Base-by-base conservation (phyloP, 2,329 filamentous ascomycete species). In the Curvularia lunata region DNA sequence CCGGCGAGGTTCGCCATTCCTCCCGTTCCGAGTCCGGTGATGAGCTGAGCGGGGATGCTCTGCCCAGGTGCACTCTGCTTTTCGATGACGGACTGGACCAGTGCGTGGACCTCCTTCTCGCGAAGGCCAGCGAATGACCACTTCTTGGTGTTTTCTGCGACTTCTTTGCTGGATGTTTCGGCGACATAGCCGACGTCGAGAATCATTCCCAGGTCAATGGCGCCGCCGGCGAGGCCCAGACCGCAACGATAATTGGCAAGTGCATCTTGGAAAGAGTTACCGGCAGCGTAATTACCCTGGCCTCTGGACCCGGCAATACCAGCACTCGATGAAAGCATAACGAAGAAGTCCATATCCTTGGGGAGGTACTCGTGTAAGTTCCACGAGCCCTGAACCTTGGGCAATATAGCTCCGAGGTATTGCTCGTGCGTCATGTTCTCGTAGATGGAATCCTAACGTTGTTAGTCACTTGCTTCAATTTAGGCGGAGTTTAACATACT, bases 251-350 rank as follows among this genome's bases (percentile, higher is more conserved):
- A 27, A 27, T 27, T 27, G 6, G 57, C 57, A 23, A 59, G 47
- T 8, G 51, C 53, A 12, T 59, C 57, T 37, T 59, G 30, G 8
- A 57, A 57, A 5, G 54, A 54, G 42, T 63, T 63, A 3, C 57
- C 64, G 9, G 69, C 60, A 18, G 61, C 63, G 28, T 72, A 72
- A 43, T 69, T 68, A 25, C 56, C 51, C 50, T 70, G 67, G 3
- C 56, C 57, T 2, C 19, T 27, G 23, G 59, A 48, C 1, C 69
- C 69, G 21, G 59, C 25, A 7, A 70, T 54, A 13, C 64, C 68
- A 19, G 52, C 46, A 16, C 58, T 54, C 4, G 68, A 71, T 2
- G 65, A 67, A 6, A 68, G 52, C 3, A 64, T 32, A 21, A 68
- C 40, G 43, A 68, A 61, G 27, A 70, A 69, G 38, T 64, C 58